Conservation (phyloP, 2,329 filamentous ascomycete genomes). For the Bimuria novae-zelandiae region DNA sequence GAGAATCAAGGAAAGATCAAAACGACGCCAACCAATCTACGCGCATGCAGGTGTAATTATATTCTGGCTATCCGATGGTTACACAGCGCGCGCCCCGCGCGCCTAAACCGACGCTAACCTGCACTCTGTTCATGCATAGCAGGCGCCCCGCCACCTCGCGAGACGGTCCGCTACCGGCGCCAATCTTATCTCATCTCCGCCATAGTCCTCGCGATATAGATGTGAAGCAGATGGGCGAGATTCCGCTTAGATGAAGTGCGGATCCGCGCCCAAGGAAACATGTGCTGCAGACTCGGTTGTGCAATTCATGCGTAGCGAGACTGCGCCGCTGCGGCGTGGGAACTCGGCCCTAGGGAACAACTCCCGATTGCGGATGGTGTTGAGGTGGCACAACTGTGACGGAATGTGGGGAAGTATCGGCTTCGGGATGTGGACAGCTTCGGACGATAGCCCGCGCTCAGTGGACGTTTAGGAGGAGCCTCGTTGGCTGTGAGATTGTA, state of each 20-base stretch:
- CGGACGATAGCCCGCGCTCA: too few species aligned
- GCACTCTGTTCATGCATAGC: background rate
- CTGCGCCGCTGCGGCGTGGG: background rate
- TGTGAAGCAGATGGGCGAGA: too few species aligned
- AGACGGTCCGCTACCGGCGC: background rate
- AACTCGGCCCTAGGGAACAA: background rate
- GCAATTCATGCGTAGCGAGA: too few species aligned
- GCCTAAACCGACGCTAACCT: background rate
- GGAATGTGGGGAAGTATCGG: too few species aligned
- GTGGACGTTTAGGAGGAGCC: too few species aligned
- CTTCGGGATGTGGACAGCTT: too few species aligned
- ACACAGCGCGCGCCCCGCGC: conserved; percentile 1
- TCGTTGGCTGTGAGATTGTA: too few species aligned
- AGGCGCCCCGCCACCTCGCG: background rate
- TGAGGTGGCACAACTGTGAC: background rate
- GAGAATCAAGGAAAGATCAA: background rate
- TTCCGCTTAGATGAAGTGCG: too few species aligned
- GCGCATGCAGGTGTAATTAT: background rate
- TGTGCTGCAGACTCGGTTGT: too few species aligned
- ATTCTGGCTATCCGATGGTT: background rate
- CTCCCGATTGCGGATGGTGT: background rate
- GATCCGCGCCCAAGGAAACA: too few species aligned
- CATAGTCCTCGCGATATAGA: too few species aligned
- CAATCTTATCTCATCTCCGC: background rate
- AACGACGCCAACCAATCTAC: background rate